Base-by-base conservation (phyloP, 2,329 filamentous ascomycete species). In the Leptodontidium sp. region DNA sequence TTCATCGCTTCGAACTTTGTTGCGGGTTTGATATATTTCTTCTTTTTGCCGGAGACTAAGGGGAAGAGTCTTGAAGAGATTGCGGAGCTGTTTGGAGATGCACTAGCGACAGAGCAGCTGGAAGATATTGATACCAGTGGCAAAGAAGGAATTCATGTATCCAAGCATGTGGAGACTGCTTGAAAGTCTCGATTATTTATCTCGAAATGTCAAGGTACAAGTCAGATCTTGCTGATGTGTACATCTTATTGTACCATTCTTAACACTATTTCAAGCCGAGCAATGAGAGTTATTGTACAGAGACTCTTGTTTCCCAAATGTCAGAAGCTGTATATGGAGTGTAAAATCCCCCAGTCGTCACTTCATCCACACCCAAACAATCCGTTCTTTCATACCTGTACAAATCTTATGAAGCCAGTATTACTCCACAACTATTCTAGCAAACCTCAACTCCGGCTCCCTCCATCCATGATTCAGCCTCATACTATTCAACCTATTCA, bases 31-130 rank as follows among this genome's bases (percentile, higher is more conserved):
- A 70, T 81, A 6, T 81, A 80, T 35, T 81, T 77, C 52, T 75
- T 81, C 73, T 84, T 87, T 75, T 81, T 91, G 70, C 88, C 89
- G 70, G 89, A 91, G 81, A 91, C 90, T 61, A 90, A 91, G 79
- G 88, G 88, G 52, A 82, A 91, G 24, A 87, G 85, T 0, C 84
- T 91, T 52, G 90, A 92, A 79, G 84, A 90, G 74, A 81, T 81
- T 71, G 77, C 73, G 2, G 74, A 71, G 53, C 53, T 74, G 0
- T 79, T 79, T 59, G 77, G 75, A 4, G 67, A 66, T 52, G 58
- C 61, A 8, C 24, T 70, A 17, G 65, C 58, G 14, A 65, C 64
- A 29, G 65, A 66, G 47, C 26, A 61, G 57, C 29, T 65, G 38
- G 50, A 59, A 26, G 53, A 65, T 59, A 59, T 65, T 40, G 32